Evolutionary conservation across 805 yeast species (phyloP).

Genomic region (Kuraishia cidri): DNA sequence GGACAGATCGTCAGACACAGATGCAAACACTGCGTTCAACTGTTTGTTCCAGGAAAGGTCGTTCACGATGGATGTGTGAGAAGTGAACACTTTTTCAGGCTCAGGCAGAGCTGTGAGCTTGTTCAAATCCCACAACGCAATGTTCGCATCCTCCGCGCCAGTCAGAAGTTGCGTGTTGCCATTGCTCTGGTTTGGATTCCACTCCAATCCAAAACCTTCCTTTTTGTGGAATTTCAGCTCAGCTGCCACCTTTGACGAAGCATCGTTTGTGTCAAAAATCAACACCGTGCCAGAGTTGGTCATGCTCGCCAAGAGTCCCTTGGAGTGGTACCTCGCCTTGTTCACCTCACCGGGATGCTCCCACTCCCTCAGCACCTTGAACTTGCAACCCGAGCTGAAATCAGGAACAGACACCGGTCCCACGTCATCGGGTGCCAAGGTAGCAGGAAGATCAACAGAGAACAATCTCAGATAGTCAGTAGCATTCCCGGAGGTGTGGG

Average conservation of each 20-base stretch:
- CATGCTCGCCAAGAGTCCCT: conserved; percentile 41
- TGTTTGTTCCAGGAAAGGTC: conserved; percentile 52
- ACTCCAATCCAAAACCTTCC: conserved; percentile 67
- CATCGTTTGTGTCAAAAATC: conserved; percentile 24
- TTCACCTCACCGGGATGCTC: conserved; percentile 62
- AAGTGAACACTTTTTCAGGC: conserved; percentile 38
- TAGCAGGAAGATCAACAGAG: conserved; percentile 37
- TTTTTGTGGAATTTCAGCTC: conserved; percentile 44
- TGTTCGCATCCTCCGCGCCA: conserved; percentile 57
- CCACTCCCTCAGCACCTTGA: conserved; percentile 39
- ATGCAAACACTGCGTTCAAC: conserved; percentile 42
- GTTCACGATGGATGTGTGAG: conserved; percentile 53
- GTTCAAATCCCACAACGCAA: conserved; percentile 62
- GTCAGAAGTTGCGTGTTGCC: conserved; percentile 39
- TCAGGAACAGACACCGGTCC: conserved; percentile 15
- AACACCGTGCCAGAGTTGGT: conserved; percentile 42
- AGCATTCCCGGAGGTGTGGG: conserved; percentile 27
- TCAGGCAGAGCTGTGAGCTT: conserved; percentile 10
- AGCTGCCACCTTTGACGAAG: conserved; percentile 8
- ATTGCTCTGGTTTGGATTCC: conserved; percentile 33
- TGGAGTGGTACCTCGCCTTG: conserved; percentile 45
- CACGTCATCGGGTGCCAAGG: conserved; percentile 19
- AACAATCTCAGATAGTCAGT: conserved; percentile 37
- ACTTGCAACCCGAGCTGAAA: conserved; percentile 25
- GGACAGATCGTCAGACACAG: conserved; percentile 61